Base-by-base conservation (phyloP, 371 early-diverging fungal species). In the Mortierella sp. region DNA sequence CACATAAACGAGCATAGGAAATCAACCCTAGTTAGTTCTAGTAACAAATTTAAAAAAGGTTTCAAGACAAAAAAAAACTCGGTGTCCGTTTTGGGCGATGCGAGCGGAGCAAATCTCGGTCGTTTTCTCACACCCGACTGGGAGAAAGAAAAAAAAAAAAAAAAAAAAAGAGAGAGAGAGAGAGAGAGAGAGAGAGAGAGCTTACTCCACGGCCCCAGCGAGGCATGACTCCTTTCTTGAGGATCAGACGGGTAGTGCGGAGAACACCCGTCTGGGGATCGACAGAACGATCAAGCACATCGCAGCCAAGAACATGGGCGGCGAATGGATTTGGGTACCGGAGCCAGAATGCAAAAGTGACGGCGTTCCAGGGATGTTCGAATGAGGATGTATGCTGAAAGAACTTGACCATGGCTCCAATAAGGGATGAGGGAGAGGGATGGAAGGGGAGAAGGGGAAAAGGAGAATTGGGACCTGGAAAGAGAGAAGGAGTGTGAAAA, bases 311-410 rank as follows among this genome's bases (percentile, higher is more conserved):
- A 4, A 98, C 99, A 81, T 98, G 99, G 14, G 92, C 86, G 12
- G 98, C 96, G 82, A 95, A 96, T n/a, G 99, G 99, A 81, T 98
- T 98, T 45, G 99, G 99, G 83, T 98, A 98, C 56, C 98, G 92
- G 75, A 94, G 82, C 91, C 93, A 95, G 66, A 96, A 93, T 11
- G 97, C 97, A 52, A 85, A 85, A 12, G 97, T 93, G 56, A 97
- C 96, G 68, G 87, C 90, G 57, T 88, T 86, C 97, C 97, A 97
- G 55, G 88, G 86, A 71, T 91, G 88, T 90, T 92, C 92, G 72
- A 90, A 95, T 30, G 85, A 84, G 58, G 88, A 90, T 16, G 86
- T 87, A 63, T 94, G 93, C 59, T 92, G 90, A 80, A 90, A 94
- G 73, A 95, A 90, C 89, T 16, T n/a, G 50, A 50, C n/a, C 50